Evolutionary conservation across 331 rosid species (phyloP).

Genomic region (Malus hybrid): DNA sequence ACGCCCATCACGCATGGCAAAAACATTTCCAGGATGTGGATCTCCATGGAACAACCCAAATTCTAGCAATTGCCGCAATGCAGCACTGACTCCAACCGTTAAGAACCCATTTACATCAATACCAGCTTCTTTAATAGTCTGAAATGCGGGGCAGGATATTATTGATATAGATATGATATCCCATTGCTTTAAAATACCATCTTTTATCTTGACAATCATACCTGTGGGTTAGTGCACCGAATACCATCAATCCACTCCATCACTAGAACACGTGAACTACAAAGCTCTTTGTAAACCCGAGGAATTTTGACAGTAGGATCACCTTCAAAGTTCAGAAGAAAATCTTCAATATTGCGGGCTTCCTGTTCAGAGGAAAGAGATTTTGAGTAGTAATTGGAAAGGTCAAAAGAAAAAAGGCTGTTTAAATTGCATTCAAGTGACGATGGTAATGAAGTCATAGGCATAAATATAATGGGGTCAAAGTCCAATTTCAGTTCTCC

Average conservation of each 20-base stretch:
- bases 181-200: slow-evolving; percentile 8
- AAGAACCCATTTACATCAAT: slow-evolving; percentile 80
- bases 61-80: slow-evolving; percentile 88
- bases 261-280: slow-evolving; percentile 80
- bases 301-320: slow-evolving; percentile 98
- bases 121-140: slow-evolving; percentile 89
- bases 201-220: slow-evolving; percentile 27
- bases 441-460: not conserved
- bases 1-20: slow-evolving; percentile 97
- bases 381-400: not conserved
- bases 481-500: not conserved
- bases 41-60: slow-evolving; percentile 98
- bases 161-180: slow-evolving; percentile 6
- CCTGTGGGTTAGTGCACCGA: slow-evolving; percentile 95
- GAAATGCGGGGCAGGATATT: slow-evolving; percentile 28
- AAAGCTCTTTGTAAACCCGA: slow-evolving; percentile 68
- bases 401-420: not conserved
- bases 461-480: slow-evolving; percentile 4
- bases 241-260: slow-evolving; percentile 99
- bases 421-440: not conserved
- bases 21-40: slow-evolving; percentile 98
- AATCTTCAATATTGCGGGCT: slow-evolving; percentile 95
- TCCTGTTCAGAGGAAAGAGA: slow-evolving; percentile 48
- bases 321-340: slow-evolving; percentile 78
- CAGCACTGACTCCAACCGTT: slow-evolving; percentile 97